These are phyloP conservation scores for Trichoderma arundinaceum DNA, from an alignment of 2,329 filamentous ascomycete species.

Conservation along the genomic window DNA sequence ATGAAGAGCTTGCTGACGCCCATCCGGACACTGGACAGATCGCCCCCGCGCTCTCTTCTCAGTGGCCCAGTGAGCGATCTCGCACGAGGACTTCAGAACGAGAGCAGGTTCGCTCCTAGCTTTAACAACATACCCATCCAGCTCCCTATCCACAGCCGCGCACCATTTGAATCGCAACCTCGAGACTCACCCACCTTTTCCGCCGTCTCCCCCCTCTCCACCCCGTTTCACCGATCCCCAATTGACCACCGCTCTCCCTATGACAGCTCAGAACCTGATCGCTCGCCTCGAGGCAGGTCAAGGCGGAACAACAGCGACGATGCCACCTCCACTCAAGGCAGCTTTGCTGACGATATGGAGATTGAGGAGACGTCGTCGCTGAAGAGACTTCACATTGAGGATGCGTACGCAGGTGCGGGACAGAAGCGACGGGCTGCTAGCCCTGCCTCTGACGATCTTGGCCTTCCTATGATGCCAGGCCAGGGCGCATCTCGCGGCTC, in stretches of 20 bases:
- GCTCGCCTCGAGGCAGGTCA: slow-evolving; percentile 53
- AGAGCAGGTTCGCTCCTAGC: slow-evolving; percentile 50
- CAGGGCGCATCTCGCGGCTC: slow-evolving; percentile 56
- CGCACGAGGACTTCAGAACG: slow-evolving; percentile 45
- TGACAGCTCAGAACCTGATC: slow-evolving; percentile 54
- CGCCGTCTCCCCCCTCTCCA: slow-evolving; percentile 54
- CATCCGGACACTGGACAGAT: slow-evolving; percentile 51
- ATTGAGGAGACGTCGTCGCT: slow-evolving; percentile 58
- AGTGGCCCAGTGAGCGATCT: slow-evolving; percentile 51
- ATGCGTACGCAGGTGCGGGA: slow-evolving; percentile 49
- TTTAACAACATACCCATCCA: slow-evolving; percentile 53
- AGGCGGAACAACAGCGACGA: slow-evolving; percentile 61
- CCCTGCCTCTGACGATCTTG: slow-evolving; percentile 55
- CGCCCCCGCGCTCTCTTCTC: slow-evolving; percentile 53
- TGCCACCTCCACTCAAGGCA: slow-evolving; percentile 52
- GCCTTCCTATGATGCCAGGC: slow-evolving; percentile 46
- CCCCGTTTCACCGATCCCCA: slow-evolving; percentile 49
- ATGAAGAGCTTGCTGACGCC: slow-evolving; percentile 63
- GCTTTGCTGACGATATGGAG: slow-evolving; percentile 54
- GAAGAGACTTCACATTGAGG: slow-evolving; percentile 59
- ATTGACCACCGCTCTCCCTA: slow-evolving; percentile 53
- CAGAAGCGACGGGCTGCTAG: slow-evolving; percentile 64
- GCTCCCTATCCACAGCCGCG: slow-evolving; percentile 48
- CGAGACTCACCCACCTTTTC: slow-evolving; percentile 56
- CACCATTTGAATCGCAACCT: slow-evolving; percentile 52